Evolutionary conservation across 306 rosid genomes (phyloP), one percentile per base, ranked within the genome.

Genomic region (Cyclanthera cordifolia): DNA sequence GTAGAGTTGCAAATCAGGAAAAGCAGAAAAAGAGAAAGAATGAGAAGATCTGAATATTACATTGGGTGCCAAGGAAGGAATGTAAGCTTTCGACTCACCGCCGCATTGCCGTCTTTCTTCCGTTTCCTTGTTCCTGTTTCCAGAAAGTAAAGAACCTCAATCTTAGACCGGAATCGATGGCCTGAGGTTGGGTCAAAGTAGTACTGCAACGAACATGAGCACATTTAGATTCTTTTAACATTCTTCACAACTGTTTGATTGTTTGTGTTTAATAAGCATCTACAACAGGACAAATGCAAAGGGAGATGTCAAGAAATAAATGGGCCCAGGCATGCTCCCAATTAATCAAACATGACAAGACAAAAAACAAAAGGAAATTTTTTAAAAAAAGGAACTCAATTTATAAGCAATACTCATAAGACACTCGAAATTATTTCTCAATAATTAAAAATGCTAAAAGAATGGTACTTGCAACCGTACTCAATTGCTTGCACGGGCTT

Each of bases 91-190:
- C 54, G 20, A 72, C 86, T 82, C 68, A 82, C 86, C 61, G 46
- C 11, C 11, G 53, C 70, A 50, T 69, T 52, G 28, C 58, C 75
- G 0, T 81, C 87, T 20, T 83, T 83, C 53, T 61, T 72, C 72
- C 39, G 77, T 75, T 79, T 77, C 21, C 56, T 69, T 27, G 71
- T 79, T 79, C 86, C 86, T 7, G 84, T 85, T 70, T 82, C 83
- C 73, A 82, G 37, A 75, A 85, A 85, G 77, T 73, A 78, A 3
- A 77, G 79, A 67, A 85, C 89, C 73, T 85, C 89, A 8, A 73
- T 77, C 82, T 73, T 85, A 20, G 89, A 85, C 52, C 89, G 83
- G 76, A 85, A 85, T 57, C 78, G 78, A 50, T 77, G 77, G 49
- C 81, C 69, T 19, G 89, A 82, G 14, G 21, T 67, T 54, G 86